Evolutionary conservation across 495 filamentous ascomycete genomes (phyloP).

Genomic region (Neurospora tetrasperma): DNA sequence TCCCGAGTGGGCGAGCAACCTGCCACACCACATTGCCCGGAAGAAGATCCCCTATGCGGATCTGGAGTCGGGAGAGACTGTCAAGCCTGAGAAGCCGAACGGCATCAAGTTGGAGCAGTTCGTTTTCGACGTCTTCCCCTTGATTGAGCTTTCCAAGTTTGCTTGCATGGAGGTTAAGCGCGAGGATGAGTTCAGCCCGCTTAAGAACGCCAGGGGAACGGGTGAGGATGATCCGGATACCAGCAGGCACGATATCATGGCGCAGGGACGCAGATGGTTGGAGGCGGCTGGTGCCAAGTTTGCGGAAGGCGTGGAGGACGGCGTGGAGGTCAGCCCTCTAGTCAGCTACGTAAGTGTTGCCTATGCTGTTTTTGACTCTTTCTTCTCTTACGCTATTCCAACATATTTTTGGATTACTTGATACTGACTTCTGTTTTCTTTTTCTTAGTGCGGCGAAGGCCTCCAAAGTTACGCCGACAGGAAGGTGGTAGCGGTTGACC

Average conservation of each 20-base stretch:
- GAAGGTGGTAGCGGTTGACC: background rate
- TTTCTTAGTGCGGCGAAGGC: constrained; percentile 72
- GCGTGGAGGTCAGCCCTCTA: constrained; percentile 86
- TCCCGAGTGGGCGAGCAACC: constrained; percentile 68
- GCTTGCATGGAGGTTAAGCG: constrained; percentile 92
- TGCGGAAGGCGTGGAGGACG: constrained; percentile 53
- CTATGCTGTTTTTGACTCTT: background rate
- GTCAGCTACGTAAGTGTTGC: constrained; percentile 79
- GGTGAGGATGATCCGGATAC: constrained; percentile 93
- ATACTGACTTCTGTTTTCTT: constrained; percentile 22
- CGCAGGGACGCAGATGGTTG: constrained; percentile 77
- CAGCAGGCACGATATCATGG: constrained; percentile 77
- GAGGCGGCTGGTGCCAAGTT: constrained; percentile 68
- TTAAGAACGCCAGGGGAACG: constrained; percentile 91
- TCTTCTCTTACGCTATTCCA: background rate
- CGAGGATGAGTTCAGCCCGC: constrained; percentile 95
- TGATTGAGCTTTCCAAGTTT: constrained; percentile 78
- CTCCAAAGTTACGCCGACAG: constrained; percentile 65
- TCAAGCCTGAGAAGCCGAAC: constrained; percentile 90
- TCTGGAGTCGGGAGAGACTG: constrained; percentile 57
- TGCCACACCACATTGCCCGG: constrained; percentile 89
- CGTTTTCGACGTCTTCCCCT: constrained; percentile 96
- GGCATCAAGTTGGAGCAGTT: constrained; percentile 99
- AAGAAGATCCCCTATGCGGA: constrained; percentile 97
- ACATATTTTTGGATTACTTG: background rate